phyloP scores from a whole-genome alignment of 225 moss, liverwort and hornwort genomes.

The Polytrichum formosum region DNA sequence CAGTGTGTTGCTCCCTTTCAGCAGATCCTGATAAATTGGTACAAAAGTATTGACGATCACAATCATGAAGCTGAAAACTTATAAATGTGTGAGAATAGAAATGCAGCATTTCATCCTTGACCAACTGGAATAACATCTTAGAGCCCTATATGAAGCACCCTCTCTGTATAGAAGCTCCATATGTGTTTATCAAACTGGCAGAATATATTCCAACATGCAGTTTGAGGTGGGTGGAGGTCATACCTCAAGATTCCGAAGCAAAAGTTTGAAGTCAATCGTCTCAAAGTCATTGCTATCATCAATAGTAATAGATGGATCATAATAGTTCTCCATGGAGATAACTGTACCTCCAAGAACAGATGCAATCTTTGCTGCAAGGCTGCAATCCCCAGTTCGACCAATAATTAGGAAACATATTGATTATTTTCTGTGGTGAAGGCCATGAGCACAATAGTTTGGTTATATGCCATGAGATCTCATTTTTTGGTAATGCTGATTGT shows the following conservation, averaged over 20 bases:
- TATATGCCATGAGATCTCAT: too few species aligned
- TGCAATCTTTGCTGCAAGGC: slow-evolving; percentile 79
- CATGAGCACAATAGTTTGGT: too few species aligned
- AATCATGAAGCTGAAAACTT: not conserved
- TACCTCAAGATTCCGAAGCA: slow-evolving; percentile 75
- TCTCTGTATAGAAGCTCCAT: too few species aligned
- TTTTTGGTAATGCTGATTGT: too few species aligned
- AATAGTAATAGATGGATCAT: slow-evolving; percentile 60
- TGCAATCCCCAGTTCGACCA: slow-evolving; percentile 15
- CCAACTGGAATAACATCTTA: too few species aligned
- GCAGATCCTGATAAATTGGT: slow-evolving; percentile 52
- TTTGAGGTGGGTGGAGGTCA: not conserved
- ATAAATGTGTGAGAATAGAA: not conserved
- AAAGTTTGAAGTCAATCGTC: slow-evolving; percentile 57
- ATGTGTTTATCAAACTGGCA: too few species aligned
- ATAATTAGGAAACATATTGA: not conserved
- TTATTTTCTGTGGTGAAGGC: too few species aligned
- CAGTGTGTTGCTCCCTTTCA: slow-evolving; percentile 66
- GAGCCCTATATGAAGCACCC: too few species aligned
- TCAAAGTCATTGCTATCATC: slow-evolving; percentile 80
- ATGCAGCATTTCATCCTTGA: not conserved
- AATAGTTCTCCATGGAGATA: slow-evolving; percentile 75
- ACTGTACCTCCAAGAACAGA: slow-evolving; percentile 79
- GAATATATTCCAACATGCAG: not conserved
- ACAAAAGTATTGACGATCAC: too few species aligned